Conservation (phyloP, 257 asterid species). For the Phtheirospermum japonicum region DNA sequence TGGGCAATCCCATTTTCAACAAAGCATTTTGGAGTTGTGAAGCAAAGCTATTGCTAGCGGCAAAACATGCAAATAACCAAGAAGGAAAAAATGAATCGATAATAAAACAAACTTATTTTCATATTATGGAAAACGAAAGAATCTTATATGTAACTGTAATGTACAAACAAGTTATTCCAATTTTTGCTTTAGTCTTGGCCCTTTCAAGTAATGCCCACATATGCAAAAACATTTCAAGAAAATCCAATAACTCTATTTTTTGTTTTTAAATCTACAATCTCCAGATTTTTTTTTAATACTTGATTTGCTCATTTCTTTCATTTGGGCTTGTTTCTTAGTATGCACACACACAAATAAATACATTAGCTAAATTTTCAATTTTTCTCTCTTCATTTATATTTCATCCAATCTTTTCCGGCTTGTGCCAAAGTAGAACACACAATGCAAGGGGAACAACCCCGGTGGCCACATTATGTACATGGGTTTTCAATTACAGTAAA, state of each 20-base stretch:
- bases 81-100: constrained; percentile 7
- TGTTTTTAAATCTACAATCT: no score
- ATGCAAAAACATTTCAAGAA: no score
- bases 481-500: constrained; percentile 67
- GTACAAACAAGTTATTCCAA: no score
- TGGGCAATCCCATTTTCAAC: constrained; percentile 67
- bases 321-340: no score
- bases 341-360: no score
- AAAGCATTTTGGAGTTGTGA: constrained; percentile 53
- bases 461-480: constrained; percentile 39
- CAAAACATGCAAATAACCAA: constrained; percentile 21
- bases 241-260: no score
- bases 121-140: not conserved
- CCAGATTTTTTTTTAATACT: no score
- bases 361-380: no score
- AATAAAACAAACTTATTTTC: not conserved
- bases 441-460: no score
- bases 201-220: no score
- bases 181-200: no score
- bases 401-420: not conserved
- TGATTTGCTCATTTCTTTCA: no score
- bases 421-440: constrained; percentile 14
- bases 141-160: not conserved
- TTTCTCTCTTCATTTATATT: not conserved
- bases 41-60: constrained; percentile 46